A percentile compares a stretch with the other conserved stretches of the same genome.
phyloP scores from a whole-genome alignment of 169 alveolate species.

The Plasmodium adleri region DNA sequence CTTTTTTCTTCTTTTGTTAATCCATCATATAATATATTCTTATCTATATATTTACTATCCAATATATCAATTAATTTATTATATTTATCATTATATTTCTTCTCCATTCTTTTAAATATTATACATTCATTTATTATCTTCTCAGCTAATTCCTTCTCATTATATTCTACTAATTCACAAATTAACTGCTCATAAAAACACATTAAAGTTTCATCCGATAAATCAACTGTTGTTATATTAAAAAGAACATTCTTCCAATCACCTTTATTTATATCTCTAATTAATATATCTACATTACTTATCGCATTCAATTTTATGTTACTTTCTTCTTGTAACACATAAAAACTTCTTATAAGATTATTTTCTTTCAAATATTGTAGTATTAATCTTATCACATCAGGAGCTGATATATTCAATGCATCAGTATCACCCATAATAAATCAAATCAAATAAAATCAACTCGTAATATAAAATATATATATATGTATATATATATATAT shows the following conservation, averaged over 20 bases:
- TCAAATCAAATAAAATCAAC: too few relatives aligned
- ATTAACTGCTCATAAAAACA: conserved; percentile 85
- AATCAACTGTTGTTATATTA: conserved; percentile 81
- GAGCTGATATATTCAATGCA: conserved; percentile 40
- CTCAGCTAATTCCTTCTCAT: conserved; percentile 81
- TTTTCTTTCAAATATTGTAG: conserved; percentile 85
- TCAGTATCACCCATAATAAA: neutral
- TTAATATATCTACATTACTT: conserved; percentile 81
- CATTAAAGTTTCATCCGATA: conserved; percentile 82
- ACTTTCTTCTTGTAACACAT: conserved; percentile 85
- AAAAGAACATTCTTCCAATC: conserved; percentile 85
- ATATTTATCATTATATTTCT: conserved; percentile 52
- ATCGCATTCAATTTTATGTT: conserved; percentile 82
- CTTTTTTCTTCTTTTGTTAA: conserved; percentile 71
- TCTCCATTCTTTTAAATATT: conserved; percentile 72
- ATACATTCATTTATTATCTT: conserved; percentile 66
- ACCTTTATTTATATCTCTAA: conserved; percentile 85
- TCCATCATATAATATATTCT: conserved; percentile 50
- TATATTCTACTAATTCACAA: conserved; percentile 83
- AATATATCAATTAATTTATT: conserved; percentile 26
- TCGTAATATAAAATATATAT: too few relatives aligned
- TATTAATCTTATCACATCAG: conserved; percentile 77
- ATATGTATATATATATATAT: too few relatives aligned
- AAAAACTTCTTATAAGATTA: conserved; percentile 78
- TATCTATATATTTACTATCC: conserved; percentile 17